Evolutionary conservation across 1,284 basidiomycete genomes (phyloP).

Genomic region (Marasmius oreades): DNA sequence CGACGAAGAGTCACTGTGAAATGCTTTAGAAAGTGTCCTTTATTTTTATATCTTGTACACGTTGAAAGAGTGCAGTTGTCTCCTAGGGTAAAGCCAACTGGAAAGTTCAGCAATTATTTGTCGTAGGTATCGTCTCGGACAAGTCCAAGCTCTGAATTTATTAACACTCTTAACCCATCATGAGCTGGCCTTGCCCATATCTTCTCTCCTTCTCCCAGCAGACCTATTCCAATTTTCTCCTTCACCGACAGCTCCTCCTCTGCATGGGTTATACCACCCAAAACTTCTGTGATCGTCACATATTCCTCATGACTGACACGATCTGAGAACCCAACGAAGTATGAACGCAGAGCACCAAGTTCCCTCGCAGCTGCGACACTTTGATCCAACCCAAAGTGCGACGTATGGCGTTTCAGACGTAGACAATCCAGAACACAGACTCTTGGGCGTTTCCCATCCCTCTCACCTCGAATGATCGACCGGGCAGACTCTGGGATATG

Average conservation of each 20-base stretch:
- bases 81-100: too few relatives aligned
- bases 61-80: too few relatives aligned
- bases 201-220: constrained; percentile 41
- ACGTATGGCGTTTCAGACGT: constrained; percentile 55
- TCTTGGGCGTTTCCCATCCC: constrained; percentile 33
- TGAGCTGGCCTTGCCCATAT: constrained; percentile 69
- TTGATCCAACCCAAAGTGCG: constrained; percentile 68
- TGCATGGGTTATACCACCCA: constrained; percentile 36
- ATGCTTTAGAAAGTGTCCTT: too few relatives aligned
- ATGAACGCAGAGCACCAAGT: constrained; percentile 56
- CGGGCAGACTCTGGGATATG: constrained; percentile 69
- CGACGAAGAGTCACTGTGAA: too few relatives aligned
- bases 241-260: constrained; percentile 30
- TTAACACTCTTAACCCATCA: constrained; percentile 58
- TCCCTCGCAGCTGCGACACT: constrained; percentile 51
- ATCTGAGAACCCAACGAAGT: constrained; percentile 70
- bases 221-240: constrained; percentile 39
- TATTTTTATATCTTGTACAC: too few relatives aligned
- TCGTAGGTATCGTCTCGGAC: constrained; percentile 49
- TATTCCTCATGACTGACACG: constrained; percentile 68
- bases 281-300: constrained; percentile 49
- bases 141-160: constrained; percentile 30
- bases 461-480: constrained; percentile 39
- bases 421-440: constrained; percentile 74
- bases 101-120: too few relatives aligned